Conservation (phyloP, 2,329 filamentous ascomycete genomes). For the Aspergillus sp. region DNA sequence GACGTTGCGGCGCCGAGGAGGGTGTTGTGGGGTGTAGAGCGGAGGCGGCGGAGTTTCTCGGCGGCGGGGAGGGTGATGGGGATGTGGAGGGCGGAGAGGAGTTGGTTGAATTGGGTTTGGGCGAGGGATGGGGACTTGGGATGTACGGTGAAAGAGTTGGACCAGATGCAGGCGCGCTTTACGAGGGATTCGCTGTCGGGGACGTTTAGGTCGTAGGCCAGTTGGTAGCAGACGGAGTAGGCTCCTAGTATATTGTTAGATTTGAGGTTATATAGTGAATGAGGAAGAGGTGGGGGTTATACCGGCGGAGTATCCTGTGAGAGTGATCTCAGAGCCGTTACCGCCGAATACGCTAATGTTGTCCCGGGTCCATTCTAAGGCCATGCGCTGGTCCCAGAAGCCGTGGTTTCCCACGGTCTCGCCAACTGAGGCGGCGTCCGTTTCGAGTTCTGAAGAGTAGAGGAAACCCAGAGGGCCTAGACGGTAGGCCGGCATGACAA, state of each 20-base stretch:
- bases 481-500: conserved; percentile 62
- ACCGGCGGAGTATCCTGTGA: conserved; percentile 61
- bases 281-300: not conserved
- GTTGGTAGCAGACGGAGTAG: conserved; percentile 61
- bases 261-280: not conserved
- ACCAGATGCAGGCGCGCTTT: conserved; percentile 58
- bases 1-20: conserved; percentile 50
- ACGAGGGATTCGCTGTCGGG: conserved; percentile 53
- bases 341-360: conserved; percentile 59
- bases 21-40: conserved; percentile 41
- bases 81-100: conserved; percentile 52
- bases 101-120: conserved; percentile 58
- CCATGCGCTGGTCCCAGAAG: conserved; percentile 62
- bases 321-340: conserved; percentile 55
- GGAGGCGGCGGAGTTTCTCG: conserved; percentile 54
- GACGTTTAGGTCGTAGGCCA: conserved; percentile 60
- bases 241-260: conserved; percentile 42
- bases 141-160: conserved; percentile 58
- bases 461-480: conserved; percentile 63
- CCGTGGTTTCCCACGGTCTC: conserved; percentile 56
- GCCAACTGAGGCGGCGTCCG: conserved; percentile 43
- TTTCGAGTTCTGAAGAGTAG: conserved; percentile 52
- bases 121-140: conserved; percentile 54
- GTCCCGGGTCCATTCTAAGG: conserved; percentile 60
- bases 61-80: conserved; percentile 40